These are phyloP conservation scores for Entomortierella chlamydospora DNA, from an alignment of 192 early-diverging fungal species.

Conservation along the genomic window DNA sequence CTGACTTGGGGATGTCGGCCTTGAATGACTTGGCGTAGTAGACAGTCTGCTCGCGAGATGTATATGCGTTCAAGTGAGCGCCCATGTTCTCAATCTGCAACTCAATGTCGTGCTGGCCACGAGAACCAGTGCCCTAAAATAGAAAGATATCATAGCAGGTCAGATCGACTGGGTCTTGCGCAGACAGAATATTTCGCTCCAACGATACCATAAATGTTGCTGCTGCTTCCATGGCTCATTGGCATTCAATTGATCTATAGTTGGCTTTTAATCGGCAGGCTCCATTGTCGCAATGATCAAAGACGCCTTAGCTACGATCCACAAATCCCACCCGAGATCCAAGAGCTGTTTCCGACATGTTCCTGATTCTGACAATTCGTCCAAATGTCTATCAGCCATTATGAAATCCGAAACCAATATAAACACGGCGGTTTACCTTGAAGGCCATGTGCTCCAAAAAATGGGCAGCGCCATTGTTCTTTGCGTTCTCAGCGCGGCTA, in stretches of 20 bases:
- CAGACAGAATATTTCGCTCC: too few species aligned
- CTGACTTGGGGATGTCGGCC: slow-evolving; percentile 86
- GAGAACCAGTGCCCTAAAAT: slow-evolving; percentile 82
- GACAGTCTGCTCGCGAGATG: slow-evolving; percentile 98
- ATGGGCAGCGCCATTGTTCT: slow-evolving; percentile 96
- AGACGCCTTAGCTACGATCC: not conserved
- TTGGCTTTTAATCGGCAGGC: too few species aligned
- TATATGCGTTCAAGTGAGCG: slow-evolving; percentile 98
- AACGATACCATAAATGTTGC: too few species aligned
- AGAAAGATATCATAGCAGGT: not conserved
- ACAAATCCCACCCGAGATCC: not conserved
- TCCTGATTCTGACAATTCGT: not conserved
- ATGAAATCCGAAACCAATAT: not conserved
- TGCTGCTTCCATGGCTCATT: too few species aligned
- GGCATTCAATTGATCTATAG: too few species aligned
- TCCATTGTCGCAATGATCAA: too few species aligned
- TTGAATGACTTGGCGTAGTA: slow-evolving; percentile 97
- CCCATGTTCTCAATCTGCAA: slow-evolving; percentile 98
- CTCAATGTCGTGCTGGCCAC: slow-evolving; percentile 92
- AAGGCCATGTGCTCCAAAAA: slow-evolving; percentile 99
- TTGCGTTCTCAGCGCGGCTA: slow-evolving; percentile 81
- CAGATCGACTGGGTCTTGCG: not conserved
- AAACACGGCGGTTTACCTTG: slow-evolving; percentile 80
- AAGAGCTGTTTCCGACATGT: not conserved
- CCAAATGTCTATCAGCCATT: not conserved